These are phyloP conservation scores for Boletus smithii DNA, from an alignment of 1,284 basidiomycete genomes.

Conservation along the genomic window DNA sequence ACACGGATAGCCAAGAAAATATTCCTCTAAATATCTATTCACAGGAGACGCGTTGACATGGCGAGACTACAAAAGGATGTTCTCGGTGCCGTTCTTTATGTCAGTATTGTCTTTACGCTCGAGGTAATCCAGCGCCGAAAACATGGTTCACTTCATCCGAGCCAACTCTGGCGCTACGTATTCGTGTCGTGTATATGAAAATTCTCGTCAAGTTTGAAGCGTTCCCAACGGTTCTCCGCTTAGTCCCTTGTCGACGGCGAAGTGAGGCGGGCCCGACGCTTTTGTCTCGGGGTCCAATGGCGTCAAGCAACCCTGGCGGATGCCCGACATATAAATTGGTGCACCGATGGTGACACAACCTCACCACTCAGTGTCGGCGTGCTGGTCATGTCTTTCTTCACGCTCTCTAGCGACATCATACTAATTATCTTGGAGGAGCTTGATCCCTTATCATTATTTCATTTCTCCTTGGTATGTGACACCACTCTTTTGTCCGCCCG, in stretches of 20 bases:
- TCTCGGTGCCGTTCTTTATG: slow-evolving; percentile 37
- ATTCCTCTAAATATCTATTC: slow-evolving; percentile 31
- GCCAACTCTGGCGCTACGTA: slow-evolving; percentile 26
- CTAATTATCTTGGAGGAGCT: slow-evolving; percentile 51
- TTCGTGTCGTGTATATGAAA: slow-evolving; percentile 25
- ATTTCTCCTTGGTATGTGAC: slow-evolving; percentile 45
- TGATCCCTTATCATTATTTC: slow-evolving; percentile 50
- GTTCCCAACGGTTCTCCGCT: slow-evolving; percentile 33
- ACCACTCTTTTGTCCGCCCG: neutral
- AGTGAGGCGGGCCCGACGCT: slow-evolving; percentile 33
- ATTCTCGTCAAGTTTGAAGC: slow-evolving; percentile 28
- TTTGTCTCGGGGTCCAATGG: slow-evolving; percentile 33
- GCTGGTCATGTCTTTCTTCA: slow-evolving; percentile 42
- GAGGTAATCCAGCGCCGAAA: slow-evolving; percentile 30
- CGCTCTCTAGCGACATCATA: slow-evolving; percentile 52
- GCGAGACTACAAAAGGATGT: slow-evolving; percentile 41
- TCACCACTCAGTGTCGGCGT: slow-evolving; percentile 29
- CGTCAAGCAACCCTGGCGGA: slow-evolving; percentile 22
- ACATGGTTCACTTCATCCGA: slow-evolving; percentile 20
- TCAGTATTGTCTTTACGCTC: slow-evolving; percentile 45
- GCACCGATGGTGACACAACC: slow-evolving; percentile 4
- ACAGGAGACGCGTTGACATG: slow-evolving; percentile 56
- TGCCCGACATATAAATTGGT: slow-evolving; percentile 33
- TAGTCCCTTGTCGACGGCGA: slow-evolving; percentile 31
- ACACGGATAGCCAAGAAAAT: slow-evolving; percentile 11